Evolutionary conservation across 768 basidiomycete species (phyloP).

Genomic region (Rossbeevera mucosa): DNA sequence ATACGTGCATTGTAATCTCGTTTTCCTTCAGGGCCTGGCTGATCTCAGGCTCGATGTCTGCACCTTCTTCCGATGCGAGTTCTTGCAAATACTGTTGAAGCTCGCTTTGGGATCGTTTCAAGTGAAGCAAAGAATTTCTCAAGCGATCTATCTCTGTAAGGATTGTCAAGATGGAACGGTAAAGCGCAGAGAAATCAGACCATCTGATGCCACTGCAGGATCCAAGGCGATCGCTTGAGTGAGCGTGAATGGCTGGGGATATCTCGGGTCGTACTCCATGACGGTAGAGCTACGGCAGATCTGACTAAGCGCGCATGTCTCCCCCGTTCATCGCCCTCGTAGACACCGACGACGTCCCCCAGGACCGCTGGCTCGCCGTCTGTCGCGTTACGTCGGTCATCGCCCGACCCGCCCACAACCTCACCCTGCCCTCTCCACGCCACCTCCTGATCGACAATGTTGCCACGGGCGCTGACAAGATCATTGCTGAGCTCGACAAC

Average conservation of each 20-base stretch:
- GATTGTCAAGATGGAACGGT: not conserved
- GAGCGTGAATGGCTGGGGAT: conserved; percentile 72
- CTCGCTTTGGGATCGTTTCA: conserved; percentile 57
- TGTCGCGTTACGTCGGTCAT: conserved; percentile 77
- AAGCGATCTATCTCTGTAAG: conserved; percentile 68
- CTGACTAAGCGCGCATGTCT: conserved; percentile 28
- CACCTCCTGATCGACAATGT: conserved; percentile 56
- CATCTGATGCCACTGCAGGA: conserved; percentile 65
- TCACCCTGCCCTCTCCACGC: conserved; percentile 30
- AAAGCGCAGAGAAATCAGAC: conserved; percentile 32
- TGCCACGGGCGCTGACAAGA: conserved; percentile 46
- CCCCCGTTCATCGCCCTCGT: conserved; percentile 56
- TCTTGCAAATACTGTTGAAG: conserved; percentile 45
- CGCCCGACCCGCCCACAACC: conserved; percentile 36
- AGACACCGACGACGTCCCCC: conserved; percentile 39
- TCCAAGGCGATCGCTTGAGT: conserved; percentile 61
- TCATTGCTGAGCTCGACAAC: conserved; percentile 64
- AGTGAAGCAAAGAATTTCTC: conserved; percentile 61
- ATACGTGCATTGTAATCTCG: conserved; percentile 55
- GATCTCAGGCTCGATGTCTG: conserved; percentile 61
- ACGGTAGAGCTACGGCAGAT: not conserved
- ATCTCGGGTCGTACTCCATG: conserved; percentile 67
- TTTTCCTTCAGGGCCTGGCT: conserved; percentile 66
- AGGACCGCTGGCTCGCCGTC: conserved; percentile 53
- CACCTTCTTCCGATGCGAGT: conserved; percentile 27